Conservation (phyloP, 2,329 filamentous ascomycete genomes). For the Pestalotiopsis sp. region DNA sequence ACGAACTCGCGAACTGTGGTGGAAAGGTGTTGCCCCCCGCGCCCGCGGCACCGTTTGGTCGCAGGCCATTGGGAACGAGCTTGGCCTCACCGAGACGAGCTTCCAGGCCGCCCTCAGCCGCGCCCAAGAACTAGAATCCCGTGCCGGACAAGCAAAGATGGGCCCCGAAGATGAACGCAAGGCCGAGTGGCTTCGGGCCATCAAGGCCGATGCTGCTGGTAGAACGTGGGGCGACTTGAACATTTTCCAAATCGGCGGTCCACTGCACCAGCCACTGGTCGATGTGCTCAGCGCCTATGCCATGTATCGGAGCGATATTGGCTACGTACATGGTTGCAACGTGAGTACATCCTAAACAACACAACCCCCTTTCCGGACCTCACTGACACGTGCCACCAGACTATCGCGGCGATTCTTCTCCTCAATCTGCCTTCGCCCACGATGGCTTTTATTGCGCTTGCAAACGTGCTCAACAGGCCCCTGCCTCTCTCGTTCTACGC, state of each 20-base stretch:
- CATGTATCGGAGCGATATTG: constrained; percentile 82
- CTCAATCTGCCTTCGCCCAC: constrained; percentile 68
- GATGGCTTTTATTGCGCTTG: constrained; percentile 70
- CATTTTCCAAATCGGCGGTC: constrained; percentile 69
- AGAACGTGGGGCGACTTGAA: constrained; percentile 72
- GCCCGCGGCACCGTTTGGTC: constrained; percentile 72
- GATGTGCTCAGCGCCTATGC: constrained; percentile 79
- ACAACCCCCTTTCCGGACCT: constrained; percentile 14
- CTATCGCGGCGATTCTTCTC: constrained; percentile 72
- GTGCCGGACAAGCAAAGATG: constrained; percentile 53
- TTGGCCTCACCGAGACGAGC: constrained; percentile 67
- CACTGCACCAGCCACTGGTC: constrained; percentile 67
- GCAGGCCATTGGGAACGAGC: constrained; percentile 72
- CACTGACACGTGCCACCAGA: constrained; percentile 43
- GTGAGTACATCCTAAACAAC: constrained; percentile 50
- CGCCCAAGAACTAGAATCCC: constrained; percentile 63
- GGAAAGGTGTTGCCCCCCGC: constrained; percentile 74
- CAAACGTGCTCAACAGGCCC: constrained; percentile 77
- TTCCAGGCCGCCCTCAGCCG: constrained; percentile 72
- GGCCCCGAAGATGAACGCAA: constrained; percentile 57
- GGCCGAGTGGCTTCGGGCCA: constrained; percentile 63
- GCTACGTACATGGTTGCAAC: constrained; percentile 75
- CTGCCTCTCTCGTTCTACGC: constrained; percentile 77
- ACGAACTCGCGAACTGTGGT: constrained; percentile 77
- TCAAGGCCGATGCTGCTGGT: constrained; percentile 64